Evolutionary conservation across 441 rosid species (phyloP).

Genomic region (Jatropha multifida): DNA sequence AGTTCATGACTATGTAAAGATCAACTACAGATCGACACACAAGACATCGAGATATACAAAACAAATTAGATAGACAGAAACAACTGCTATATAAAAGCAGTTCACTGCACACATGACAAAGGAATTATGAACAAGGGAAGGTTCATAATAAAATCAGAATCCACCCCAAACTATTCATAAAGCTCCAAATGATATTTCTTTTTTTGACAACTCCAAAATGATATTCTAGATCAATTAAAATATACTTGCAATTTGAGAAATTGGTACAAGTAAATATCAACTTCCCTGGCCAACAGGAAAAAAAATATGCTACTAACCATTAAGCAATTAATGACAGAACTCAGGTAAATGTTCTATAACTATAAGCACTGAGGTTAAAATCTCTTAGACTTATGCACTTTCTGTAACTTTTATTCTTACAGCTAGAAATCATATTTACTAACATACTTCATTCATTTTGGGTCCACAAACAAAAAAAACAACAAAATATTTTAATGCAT

Average conservation of each 20-base stretch:
- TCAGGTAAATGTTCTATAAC: neutral
- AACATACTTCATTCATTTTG: neutral
- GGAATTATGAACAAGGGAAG: neutral
- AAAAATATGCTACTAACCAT: neutral
- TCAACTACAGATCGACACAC: neutral
- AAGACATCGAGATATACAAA: neutral
- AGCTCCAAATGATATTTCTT: too few species aligned
- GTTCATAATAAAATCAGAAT: neutral
- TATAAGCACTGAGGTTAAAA: conserved; percentile 3
- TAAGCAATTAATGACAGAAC: neutral
- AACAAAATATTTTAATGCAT: too few species aligned
- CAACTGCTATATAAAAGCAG: neutral
- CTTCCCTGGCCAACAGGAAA: neutral
- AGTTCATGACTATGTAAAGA: neutral
- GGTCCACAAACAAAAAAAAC: too few species aligned
- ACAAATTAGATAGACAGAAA: neutral
- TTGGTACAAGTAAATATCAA: neutral
- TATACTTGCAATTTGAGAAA: neutral
- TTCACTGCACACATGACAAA: neutral
- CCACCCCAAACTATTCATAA: neutral
- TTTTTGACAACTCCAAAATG: neutral
- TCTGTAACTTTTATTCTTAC: neutral
- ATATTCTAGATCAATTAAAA: neutral
- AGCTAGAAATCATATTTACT: neutral
- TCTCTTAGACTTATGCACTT: neutral